These are phyloP conservation scores for Claviceps spartinae DNA, from an alignment of 2,329 filamentous ascomycete genomes.

Conservation along the genomic window DNA sequence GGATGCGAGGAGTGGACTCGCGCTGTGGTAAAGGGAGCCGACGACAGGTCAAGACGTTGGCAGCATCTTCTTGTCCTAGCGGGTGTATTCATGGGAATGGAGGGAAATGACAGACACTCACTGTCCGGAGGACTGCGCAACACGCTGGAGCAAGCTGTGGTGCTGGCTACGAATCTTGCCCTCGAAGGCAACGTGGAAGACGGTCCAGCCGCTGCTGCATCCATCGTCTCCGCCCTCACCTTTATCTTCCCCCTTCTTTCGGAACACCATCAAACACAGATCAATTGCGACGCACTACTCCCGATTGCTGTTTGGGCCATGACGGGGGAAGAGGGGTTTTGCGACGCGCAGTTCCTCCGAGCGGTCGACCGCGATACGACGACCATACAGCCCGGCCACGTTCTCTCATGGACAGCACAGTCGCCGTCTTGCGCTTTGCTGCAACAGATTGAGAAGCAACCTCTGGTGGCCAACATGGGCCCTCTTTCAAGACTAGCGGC, in stretches of 20 bases:
- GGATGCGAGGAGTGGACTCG: slow-evolving; percentile 40
- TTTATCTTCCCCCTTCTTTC: slow-evolving; percentile 64
- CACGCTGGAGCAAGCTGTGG: slow-evolving; percentile 59
- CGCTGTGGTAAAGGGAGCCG: slow-evolving; percentile 42
- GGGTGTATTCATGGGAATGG: slow-evolving; percentile 66
- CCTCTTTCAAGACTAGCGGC: slow-evolving; percentile 52
- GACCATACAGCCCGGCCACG: slow-evolving; percentile 25
- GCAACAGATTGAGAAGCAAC: slow-evolving; percentile 43
- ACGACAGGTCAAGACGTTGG: slow-evolving; percentile 55
- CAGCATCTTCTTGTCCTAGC: slow-evolving; percentile 71
- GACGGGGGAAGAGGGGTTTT: slow-evolving; percentile 59
- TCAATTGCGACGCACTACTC: slow-evolving; percentile 58
- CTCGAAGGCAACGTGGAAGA: slow-evolving; percentile 35
- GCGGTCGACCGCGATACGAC: slow-evolving; percentile 57
- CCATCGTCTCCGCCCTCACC: slow-evolving; percentile 58
- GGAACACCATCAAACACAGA: slow-evolving; percentile 37
- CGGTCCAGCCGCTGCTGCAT: slow-evolving; percentile 28
- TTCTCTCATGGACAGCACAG: slow-evolving; percentile 49
- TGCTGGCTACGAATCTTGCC: slow-evolving; percentile 64
- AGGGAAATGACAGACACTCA: slow-evolving; percentile 47
- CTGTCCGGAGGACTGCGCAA: slow-evolving; percentile 49
- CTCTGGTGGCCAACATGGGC: slow-evolving; percentile 53
- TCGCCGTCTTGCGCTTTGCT: slow-evolving; percentile 49
- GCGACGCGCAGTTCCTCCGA: slow-evolving; percentile 61
- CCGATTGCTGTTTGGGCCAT: slow-evolving; percentile 56